These are phyloP conservation scores for Diutina rugosa DNA, from an alignment of 1,139 yeast genomes.

Conservation along the genomic window DNA sequence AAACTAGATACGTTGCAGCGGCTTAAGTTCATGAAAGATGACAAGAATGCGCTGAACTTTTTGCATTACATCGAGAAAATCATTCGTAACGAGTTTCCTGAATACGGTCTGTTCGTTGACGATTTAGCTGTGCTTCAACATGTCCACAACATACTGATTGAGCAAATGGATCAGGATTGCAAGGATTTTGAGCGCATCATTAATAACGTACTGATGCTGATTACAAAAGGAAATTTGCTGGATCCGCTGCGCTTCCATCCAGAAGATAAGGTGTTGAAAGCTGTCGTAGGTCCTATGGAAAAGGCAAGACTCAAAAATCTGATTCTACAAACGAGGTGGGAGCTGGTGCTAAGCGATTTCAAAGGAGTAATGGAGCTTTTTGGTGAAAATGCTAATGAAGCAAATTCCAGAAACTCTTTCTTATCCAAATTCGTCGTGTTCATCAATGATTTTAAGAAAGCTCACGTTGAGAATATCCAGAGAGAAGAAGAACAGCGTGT, in stretches of 20 bases:
- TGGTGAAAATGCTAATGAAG: constrained; percentile 68
- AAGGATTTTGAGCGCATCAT: constrained; percentile 44
- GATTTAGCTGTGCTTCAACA: constrained; percentile 55
- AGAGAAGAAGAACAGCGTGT: constrained; percentile 32
- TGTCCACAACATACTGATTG: constrained; percentile 61
- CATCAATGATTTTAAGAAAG: constrained; percentile 28
- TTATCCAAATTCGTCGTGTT: constrained; percentile 25
- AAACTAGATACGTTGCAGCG: constrained; percentile 72
- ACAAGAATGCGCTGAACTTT: constrained; percentile 65
- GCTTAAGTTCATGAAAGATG: constrained; percentile 76
- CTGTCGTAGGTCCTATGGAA: constrained; percentile 35
- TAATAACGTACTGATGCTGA: constrained; percentile 39
- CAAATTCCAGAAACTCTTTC: constrained; percentile 24
- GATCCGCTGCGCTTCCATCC: constrained; percentile 63
- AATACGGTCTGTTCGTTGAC: constrained; percentile 60
- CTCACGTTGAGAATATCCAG: constrained; percentile 34
- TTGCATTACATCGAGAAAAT: constrained; percentile 79
- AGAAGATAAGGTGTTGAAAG: constrained; percentile 47
- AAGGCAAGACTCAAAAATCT: constrained; percentile 53
- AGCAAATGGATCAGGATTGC: constrained; percentile 65
- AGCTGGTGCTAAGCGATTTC: constrained; percentile 40
- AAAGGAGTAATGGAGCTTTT: constrained; percentile 58
- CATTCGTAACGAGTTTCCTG: constrained; percentile 67
- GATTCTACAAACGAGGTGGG: constrained; percentile 42
- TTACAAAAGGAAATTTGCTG: constrained; percentile 64